Evolutionary conservation across 352 stramenopile species (phyloP).

Genomic region (Pythium vanterpoolii): DNA sequence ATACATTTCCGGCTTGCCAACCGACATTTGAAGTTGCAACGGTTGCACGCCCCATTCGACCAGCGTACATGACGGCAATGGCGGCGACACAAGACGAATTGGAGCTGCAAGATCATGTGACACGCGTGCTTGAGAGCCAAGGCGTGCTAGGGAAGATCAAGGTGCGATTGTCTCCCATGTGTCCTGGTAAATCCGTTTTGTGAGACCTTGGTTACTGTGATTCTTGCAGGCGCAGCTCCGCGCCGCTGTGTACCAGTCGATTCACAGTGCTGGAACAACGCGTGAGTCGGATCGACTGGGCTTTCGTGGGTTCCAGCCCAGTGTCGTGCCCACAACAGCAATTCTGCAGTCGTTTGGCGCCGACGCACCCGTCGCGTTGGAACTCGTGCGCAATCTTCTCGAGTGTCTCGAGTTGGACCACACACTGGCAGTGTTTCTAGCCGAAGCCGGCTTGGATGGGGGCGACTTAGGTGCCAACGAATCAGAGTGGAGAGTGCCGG

Average conservation of each 20-base stretch:
- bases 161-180: slow-evolving; percentile 18
- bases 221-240: slow-evolving; percentile 53
- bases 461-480: background rate
- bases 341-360: slow-evolving; percentile 26
- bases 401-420: slow-evolving; percentile 59
- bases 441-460: slow-evolving; percentile 33
- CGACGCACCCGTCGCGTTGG: slow-evolving; percentile 35
- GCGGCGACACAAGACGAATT: slow-evolving; percentile 47
- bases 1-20: background rate
- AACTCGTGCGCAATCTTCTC: slow-evolving; percentile 57
- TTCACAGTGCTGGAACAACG: slow-evolving; percentile 32
- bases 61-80: slow-evolving; percentile 23
- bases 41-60: background rate
- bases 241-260: slow-evolving; percentile 72
- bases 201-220: background rate
- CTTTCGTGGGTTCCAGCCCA: slow-evolving; percentile 9
- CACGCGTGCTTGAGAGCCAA: slow-evolving; percentile 46
- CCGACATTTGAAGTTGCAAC: slow-evolving; percentile 11
- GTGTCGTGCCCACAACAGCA: slow-evolving; percentile 7
- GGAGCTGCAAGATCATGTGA: slow-evolving; percentile 63
- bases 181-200: background rate
- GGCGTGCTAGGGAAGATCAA: slow-evolving; percentile 77
- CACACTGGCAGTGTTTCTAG: slow-evolving; percentile 44
- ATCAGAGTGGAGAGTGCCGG: slow-evolving; percentile 3
- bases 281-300: background rate